Base-by-base conservation (phyloP, 495 filamentous ascomycete genomes). In the Xylaria telfairii region DNA sequence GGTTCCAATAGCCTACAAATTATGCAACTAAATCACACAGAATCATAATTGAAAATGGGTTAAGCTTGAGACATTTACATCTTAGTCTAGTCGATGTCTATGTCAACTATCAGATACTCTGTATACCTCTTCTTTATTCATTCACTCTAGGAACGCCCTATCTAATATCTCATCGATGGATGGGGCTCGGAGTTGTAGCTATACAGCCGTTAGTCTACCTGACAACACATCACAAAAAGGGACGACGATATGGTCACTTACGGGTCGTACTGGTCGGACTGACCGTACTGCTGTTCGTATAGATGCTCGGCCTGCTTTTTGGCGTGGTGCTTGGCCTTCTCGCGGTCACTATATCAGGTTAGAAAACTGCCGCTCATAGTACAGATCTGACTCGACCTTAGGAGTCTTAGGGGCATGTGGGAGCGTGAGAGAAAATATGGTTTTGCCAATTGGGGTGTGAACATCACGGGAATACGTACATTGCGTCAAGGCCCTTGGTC, bases 401-500 rank as follows among this genome's bases (percentile, higher is more conserved):
- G n/a, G 10, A 7, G 19, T 51, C 7, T 26, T 12, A 21, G 8
- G 21, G 12, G n/a, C 8, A 51, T 4, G 3, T 7, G 15, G 49
- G 4, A 51, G 49, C 3, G n/a, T 13, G 24, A 12, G 21, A 28
- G 49, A 26, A 7, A 9, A 26, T 26, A 53, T 2, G 10, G 5
- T 3, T 9, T 26, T 24, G 8, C 21, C 3, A 0, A 57, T 4
- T n/a, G 2, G 13, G 4, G 28, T n/a, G 30, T 39, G 56, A 19
- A 19, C 0, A 15, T 6, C 26, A 28, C 4, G 2, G 30, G 12
- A 10, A 37, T 2, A 59, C 56, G 19, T 59, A 59, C 41, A 46
- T 26, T 3, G 83, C 86, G 79, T 93, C 90, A 71, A 91, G 84
- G 34, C 92, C 92, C 87, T 92, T 93, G 76, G 88, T 92, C 87